These are phyloP conservation scores for Caryopteris hybrid DNA, from an alignment of 305 asterid species.

Conservation along the genomic window DNA sequence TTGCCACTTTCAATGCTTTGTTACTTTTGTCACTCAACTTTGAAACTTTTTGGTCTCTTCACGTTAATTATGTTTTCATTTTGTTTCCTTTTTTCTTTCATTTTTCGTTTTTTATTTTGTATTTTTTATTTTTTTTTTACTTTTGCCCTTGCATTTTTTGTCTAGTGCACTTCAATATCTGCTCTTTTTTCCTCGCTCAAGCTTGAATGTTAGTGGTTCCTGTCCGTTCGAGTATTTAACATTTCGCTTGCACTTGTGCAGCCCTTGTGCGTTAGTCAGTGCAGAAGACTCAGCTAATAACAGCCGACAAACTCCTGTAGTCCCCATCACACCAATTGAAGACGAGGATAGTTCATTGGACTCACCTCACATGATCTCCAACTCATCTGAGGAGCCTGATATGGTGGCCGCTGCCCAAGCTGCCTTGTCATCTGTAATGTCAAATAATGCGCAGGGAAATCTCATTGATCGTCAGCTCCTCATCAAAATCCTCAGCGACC, in stretches of 20 bases:
- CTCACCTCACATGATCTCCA: constrained; percentile 21
- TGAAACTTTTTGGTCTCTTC: too few species aligned
- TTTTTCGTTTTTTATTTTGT: too few species aligned
- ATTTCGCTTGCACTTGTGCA: constrained; percentile 27
- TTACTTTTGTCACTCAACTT: too few species aligned
- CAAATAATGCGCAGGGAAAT: constrained; percentile 37
- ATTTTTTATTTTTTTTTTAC: too few species aligned
- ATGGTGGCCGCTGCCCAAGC: constrained; percentile 66
- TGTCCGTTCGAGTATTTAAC: background rate
- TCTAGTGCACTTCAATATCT: too few species aligned
- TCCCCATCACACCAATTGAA: constrained; percentile 79
- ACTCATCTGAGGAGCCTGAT: constrained; percentile 10
- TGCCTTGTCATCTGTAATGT: constrained; percentile 45
- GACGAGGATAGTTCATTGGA: constrained; percentile 64
- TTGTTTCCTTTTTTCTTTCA: too few species aligned
- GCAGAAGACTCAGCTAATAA: constrained; percentile 31
- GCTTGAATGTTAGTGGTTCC: background rate
- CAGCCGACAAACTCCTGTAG: constrained; percentile 37
- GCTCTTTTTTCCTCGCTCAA: too few species aligned
- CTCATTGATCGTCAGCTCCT: constrained; percentile 62
- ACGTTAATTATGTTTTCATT: too few species aligned
- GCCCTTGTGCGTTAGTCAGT: constrained; percentile 40
- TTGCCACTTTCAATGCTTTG: too few species aligned
- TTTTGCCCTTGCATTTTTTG: too few species aligned
- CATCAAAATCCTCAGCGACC: constrained; percentile 62